phyloP scores from a whole-genome alignment of 345 rosid genomes.

The Kandelia obovata region DNA sequence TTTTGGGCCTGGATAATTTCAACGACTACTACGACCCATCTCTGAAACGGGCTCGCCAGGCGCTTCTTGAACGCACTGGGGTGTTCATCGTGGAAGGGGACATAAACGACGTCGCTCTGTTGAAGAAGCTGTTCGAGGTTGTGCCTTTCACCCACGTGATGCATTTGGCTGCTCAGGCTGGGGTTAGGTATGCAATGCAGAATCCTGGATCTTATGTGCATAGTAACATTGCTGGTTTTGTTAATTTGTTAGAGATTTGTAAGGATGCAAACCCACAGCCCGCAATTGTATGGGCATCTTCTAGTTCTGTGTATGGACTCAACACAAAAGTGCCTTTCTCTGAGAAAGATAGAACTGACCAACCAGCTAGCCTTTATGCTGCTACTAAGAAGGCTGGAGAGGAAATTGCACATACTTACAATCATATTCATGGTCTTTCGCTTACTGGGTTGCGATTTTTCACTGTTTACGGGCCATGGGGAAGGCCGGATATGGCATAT shows the following conservation, averaged over 20 bases:
- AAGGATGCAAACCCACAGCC: conserved; percentile 76
- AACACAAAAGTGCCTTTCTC: conserved; percentile 88
- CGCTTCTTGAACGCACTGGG: conserved; percentile 69
- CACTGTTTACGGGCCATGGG: conserved; percentile 95
- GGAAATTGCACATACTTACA: conserved; percentile 91
- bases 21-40: conserved; percentile 88
- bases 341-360: conserved; percentile 81
- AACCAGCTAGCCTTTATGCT: conserved; percentile 91
- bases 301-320: conserved; percentile 87
- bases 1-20: conserved; percentile 81
- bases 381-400: conserved; percentile 94
- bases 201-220: conserved; percentile 79
- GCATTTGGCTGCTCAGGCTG: conserved; percentile 95
- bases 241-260: conserved; percentile 72
- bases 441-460: conserved; percentile 80
- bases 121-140: conserved; percentile 68
- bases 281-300: conserved; percentile 84
- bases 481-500: conserved; percentile 93
- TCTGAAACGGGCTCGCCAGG: conserved; percentile 78
- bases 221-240: conserved; percentile 84
- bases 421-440: conserved; percentile 81
- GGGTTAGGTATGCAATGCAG: conserved; percentile 87
- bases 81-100: conserved; percentile 86
- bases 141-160: conserved; percentile 81
- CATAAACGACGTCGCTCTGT: conserved; percentile 65